Percentiles rank a stretch among this genome's conserved stretches.
These are phyloP conservation scores for Boletellus emodensis DNA, from an alignment of 768 basidiomycete species.

Conservation along the genomic window DNA sequence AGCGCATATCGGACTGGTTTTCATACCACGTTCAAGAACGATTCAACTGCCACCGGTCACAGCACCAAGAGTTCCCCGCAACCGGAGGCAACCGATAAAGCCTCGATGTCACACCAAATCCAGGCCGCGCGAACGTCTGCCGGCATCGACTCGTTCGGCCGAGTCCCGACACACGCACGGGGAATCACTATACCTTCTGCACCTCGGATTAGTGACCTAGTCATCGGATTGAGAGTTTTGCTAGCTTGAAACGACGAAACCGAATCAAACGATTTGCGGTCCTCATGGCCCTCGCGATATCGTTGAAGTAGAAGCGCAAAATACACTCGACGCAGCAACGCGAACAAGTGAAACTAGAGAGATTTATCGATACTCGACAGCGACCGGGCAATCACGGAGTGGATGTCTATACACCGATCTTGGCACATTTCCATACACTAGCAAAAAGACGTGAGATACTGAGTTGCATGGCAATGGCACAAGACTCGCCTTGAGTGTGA, in stretches of 20 bases:
- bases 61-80: no score
- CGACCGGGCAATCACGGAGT: conserved; percentile 70
- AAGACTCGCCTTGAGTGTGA: conserved; percentile 52
- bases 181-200: no score
- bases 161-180: no score
- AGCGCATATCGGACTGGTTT: no score
- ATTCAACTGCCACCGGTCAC: no score
- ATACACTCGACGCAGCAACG: neutral
- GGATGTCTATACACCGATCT: conserved; percentile 68
- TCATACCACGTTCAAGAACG: no score
- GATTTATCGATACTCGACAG: conserved; percentile 35
- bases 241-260: neutral
- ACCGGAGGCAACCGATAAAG: no score
- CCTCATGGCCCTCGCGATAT: neutral
- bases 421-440: conserved; percentile 73
- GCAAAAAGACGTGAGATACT: neutral
- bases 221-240: neutral
- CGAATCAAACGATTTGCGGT: neutral
- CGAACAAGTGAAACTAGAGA: conserved; percentile 2
- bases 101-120: no score
- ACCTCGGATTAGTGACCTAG: neutral
- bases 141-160: neutral
- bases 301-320: neutral
- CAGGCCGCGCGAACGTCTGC: no score
- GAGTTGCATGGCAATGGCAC: conserved; percentile 15